Evolutionary conservation across 345 rosid species (phyloP).

Genomic region (Zanthoxylum bungeanum): DNA sequence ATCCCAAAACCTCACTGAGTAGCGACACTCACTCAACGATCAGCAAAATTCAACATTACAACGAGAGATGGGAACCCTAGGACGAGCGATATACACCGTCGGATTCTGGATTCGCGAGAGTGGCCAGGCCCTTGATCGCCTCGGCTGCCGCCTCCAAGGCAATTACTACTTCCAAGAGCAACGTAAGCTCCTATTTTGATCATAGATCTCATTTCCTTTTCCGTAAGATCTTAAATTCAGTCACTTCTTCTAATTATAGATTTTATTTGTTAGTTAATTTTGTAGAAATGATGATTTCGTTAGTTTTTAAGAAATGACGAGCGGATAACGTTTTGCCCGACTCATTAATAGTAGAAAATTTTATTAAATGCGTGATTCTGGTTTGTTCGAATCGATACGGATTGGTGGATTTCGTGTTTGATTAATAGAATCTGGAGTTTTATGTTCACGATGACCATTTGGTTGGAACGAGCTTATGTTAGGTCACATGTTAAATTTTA

Average conservation of each 20-base stretch:
- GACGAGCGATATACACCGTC: slow-evolving; percentile 77
- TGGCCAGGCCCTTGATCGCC: slow-evolving; percentile 92
- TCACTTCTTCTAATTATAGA: background rate
- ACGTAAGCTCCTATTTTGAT: slow-evolving; percentile 36
- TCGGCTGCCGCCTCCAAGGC: slow-evolving; percentile 92
- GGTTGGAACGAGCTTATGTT: background rate
- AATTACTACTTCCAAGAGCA: slow-evolving; percentile 76
- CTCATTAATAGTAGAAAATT: background rate
- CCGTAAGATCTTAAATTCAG: background rate
- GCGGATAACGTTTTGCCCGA: background rate
- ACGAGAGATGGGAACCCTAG: slow-evolving; percentile 73
- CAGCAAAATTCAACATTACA: background rate
- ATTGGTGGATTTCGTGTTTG: background rate
- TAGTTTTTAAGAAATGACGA: background rate
- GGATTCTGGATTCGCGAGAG: slow-evolving; percentile 98
- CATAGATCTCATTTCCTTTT: slow-evolving; percentile 12
- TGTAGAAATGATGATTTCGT: background rate
- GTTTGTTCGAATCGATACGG: background rate
- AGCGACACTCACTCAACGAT: slow-evolving; percentile 13
- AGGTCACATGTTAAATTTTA: background rate
- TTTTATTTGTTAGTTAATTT: background rate
- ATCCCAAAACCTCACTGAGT: background rate
- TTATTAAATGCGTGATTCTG: background rate
- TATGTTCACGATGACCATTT: no score
- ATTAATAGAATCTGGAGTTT: background rate